Percentiles rank a stretch among this genome's conserved stretches.
Conservation (phyloP, 495 filamentous ascomycete species). For the Cudoniella acicularis region DNA sequence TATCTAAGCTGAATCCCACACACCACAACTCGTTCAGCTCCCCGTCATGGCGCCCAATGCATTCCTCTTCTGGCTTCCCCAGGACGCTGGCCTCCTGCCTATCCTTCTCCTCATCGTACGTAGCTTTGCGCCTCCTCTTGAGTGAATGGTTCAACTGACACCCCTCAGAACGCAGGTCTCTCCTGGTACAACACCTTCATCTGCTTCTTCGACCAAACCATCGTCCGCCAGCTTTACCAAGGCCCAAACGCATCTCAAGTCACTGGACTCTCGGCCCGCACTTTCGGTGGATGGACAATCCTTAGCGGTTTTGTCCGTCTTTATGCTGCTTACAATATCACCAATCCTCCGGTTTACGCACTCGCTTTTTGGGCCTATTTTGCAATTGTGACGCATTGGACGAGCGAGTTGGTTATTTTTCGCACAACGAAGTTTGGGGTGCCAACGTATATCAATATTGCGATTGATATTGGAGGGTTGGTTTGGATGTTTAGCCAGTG, state of each 20-base stretch:
- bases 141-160: too few species aligned
- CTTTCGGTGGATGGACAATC: slow-evolving; percentile 89
- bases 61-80: too few species aligned
- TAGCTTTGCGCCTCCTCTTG: too few species aligned
- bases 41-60: too few species aligned
- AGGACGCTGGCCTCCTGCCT: too few species aligned
- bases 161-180: neutral
- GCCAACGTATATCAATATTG: slow-evolving; percentile 48
- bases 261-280: slow-evolving; percentile 68
- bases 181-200: slow-evolving; percentile 42
- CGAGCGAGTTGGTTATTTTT: slow-evolving; percentile 70
- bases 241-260: slow-evolving; percentile 44
- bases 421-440: slow-evolving; percentile 50
- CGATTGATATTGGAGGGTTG: slow-evolving; percentile 60
- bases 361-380: slow-evolving; percentile 74
- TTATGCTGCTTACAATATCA: slow-evolving; percentile 83
- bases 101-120: too few species aligned
- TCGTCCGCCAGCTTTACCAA: slow-evolving; percentile 56
- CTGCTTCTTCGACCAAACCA: slow-evolving; percentile 65
- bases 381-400: slow-evolving; percentile 74
- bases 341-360: slow-evolving; percentile 64
- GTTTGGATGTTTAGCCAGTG: slow-evolving; percentile 79
- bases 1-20: too few species aligned
- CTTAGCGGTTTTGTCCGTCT: slow-evolving; percentile 68
- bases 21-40: too few species aligned